A percentile compares a stretch with the other conserved stretches of the same genome.
phyloP scores from a whole-genome alignment of 148 eudicot species.

The Cornus suecica region DNA sequence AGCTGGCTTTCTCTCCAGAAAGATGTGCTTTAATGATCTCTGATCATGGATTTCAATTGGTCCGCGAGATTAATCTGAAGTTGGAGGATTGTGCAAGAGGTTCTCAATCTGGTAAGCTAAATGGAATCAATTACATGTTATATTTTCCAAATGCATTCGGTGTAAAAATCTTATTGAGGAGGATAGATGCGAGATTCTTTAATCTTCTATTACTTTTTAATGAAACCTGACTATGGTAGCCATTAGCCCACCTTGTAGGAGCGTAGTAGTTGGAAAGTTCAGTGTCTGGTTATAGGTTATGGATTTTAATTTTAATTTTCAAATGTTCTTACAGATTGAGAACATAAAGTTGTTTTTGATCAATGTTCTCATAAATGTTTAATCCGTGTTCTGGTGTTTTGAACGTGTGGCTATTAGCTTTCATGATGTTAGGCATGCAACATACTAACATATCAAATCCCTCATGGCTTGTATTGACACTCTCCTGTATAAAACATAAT shows the following conservation, averaged over 20 bases:
- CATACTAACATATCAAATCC: too few relatives aligned
- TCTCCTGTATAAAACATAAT: too few relatives aligned
- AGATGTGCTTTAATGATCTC: slow-evolving; percentile 63
- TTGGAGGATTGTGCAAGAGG: slow-evolving; percentile 46
- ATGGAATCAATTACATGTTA: background rate
- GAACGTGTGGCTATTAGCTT: too few relatives aligned
- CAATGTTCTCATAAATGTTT: background rate
- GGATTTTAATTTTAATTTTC: background rate
- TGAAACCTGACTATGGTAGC: too few relatives aligned
- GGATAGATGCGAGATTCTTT: too few relatives aligned
- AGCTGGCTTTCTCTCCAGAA: slow-evolving; percentile 53
- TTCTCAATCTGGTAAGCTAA: slow-evolving; percentile 47
- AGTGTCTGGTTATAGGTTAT: background rate
- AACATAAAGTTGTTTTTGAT: background rate
- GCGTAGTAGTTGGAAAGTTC: background rate
- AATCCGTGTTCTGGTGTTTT: background rate
- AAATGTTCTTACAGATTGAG: background rate
- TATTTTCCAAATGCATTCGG: background rate
- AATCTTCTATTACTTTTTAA: too few relatives aligned
- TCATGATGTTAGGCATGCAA: too few relatives aligned
- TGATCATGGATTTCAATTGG: slow-evolving; percentile 63
- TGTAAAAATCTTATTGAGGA: background rate
- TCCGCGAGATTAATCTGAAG: slow-evolving; percentile 69
- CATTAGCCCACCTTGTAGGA: too few relatives aligned
- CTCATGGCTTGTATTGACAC: too few relatives aligned